A percentile compares a stretch with the other conserved stretches of the same genome.
These are phyloP conservation scores for Rachicladosporium sp. DNA, from an alignment of 2,329 filamentous ascomycete species.

Conservation along the genomic window DNA sequence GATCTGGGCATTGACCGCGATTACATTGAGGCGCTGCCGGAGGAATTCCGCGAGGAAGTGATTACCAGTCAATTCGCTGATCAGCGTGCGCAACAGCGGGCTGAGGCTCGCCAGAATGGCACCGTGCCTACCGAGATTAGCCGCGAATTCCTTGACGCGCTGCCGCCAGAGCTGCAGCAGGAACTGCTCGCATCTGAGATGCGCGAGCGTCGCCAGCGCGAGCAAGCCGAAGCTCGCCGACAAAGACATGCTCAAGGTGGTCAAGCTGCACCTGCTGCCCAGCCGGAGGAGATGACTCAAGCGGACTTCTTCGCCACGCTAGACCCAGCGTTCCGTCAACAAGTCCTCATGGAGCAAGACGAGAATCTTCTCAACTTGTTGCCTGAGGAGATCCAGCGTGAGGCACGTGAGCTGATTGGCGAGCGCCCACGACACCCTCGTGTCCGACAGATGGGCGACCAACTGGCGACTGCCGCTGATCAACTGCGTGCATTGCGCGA, in stretches of 20 bases:
- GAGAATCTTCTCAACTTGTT: constrained; percentile 75
- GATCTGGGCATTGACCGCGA: constrained; percentile 87
- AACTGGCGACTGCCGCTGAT: constrained; percentile 3
- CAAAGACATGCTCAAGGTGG: constrained; percentile 38
- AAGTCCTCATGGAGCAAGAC: constrained; percentile 71
- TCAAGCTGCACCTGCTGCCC: constrained; percentile 36
- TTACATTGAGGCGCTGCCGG: constrained; percentile 91
- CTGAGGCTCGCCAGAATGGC: constrained; percentile 54
- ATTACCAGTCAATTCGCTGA: constrained; percentile 81
- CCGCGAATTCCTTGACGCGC: constrained; percentile 83
- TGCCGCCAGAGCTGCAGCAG: constrained; percentile 78
- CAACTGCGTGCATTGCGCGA: constrained; percentile 1
- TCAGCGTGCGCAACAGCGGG: constrained; percentile 45
- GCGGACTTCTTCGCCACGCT: constrained; percentile 87
- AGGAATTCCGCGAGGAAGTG: constrained; percentile 91
- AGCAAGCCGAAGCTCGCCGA: constrained; percentile 69
- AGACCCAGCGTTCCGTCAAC: constrained; percentile 69
- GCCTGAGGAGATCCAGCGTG: constrained; percentile 72
- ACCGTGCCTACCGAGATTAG: constrained; percentile 76
- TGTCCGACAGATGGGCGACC: constrained; percentile 1
- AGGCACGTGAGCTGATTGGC: constrained; percentile 62
- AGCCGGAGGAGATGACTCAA: constrained; percentile 71
- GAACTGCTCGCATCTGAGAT: constrained; percentile 88
- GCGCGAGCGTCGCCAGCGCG: constrained; percentile 73
- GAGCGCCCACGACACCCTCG: constrained; percentile 23